Evolutionary conservation across 805 yeast species (phyloP), one percentile per base, ranked within the genome.

Genomic region (Metschnikowia arizonensis): DNA sequence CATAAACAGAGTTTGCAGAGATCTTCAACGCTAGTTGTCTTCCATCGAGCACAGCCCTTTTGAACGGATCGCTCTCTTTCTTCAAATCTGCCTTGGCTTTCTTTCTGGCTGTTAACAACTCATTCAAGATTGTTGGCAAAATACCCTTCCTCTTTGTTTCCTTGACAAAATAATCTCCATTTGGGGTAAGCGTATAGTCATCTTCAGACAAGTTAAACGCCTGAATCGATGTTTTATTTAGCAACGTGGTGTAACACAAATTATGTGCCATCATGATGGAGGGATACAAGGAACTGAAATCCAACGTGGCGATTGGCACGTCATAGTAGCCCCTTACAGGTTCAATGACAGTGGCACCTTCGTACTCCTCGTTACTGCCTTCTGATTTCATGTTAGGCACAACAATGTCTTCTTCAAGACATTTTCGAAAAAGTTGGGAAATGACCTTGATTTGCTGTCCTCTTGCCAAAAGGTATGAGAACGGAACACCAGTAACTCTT

Each of bases 341-440:
- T 62, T 95, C 99, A 65, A 93, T 93, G 54, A 93, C 99, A 0
- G 99, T 93, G 5, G 99, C 99, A 72, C 99, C 99, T 65, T 93
- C 99, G 61, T 93, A 93, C 60, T 89, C 98, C 62, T 95, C 98
- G 48, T 79, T 74, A 8, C 83, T 74, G 1, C 95, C 96, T 56
- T 82, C 88, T 48, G 82, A 78, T 55, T 78, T 82, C 80, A 91
- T 74, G 59, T 93, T 91, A 0, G 99, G 99, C 33, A 93, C 83
- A 3, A 93, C 90, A 44, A 91, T 80, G 53, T 85, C 88, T 47
- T 86, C 82, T 54, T 88, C 81, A 15, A 88, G 69, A 61, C 99
- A 95, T 65, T 93, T 95, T 55, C 99, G 76, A 68, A 88, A 93
- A 40, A 93, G 72, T 68, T 93, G 99, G 0, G 98, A 90, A 40